phyloP scores from a whole-genome alignment of 2,329 filamentous ascomycete genomes.

The Diaporthe ilicicola region DNA sequence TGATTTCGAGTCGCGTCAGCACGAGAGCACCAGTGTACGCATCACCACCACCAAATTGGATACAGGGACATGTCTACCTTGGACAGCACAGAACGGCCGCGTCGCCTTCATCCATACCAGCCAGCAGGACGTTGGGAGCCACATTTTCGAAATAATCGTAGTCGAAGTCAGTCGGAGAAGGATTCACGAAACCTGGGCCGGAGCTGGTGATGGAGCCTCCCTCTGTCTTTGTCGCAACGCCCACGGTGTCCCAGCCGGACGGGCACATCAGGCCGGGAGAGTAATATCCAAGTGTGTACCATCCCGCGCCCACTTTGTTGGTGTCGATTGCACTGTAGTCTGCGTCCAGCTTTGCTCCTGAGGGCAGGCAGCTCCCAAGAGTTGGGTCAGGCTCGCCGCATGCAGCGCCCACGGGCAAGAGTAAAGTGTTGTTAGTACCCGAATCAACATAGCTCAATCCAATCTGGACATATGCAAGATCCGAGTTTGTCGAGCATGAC shows the following conservation, averaged over 20 bases:
- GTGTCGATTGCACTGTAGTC: neutral
- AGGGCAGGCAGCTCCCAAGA: slow-evolving; percentile 21
- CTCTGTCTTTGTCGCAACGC: slow-evolving; percentile 21
- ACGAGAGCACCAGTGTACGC: neutral
- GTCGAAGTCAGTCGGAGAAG: neutral
- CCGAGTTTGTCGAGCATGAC: slow-evolving; percentile 13
- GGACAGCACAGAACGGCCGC: slow-evolving; percentile 21
- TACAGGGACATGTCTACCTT: neutral
- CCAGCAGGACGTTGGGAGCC: neutral
- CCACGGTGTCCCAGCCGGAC: slow-evolving; percentile 21
- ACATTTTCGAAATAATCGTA: neutral
- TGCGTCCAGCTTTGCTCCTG: slow-evolving; percentile 14
- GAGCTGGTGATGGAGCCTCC: slow-evolving; percentile 24
- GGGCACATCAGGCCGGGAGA: slow-evolving; percentile 25
- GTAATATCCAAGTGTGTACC: neutral
- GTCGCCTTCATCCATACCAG: slow-evolving; percentile 9
- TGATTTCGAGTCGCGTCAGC: slow-evolving; percentile 4
- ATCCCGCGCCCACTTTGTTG: neutral
- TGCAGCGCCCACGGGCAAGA: neutral
- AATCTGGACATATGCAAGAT: neutral
- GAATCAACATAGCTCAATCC: neutral
- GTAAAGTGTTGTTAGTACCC: neutral
- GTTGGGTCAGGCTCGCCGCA: neutral
- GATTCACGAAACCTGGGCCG: neutral
- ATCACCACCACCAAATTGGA: neutral